Evolutionary conservation across 2,329 filamentous ascomycete species (phyloP).

Genomic region (Lachnellula subtilissima): DNA sequence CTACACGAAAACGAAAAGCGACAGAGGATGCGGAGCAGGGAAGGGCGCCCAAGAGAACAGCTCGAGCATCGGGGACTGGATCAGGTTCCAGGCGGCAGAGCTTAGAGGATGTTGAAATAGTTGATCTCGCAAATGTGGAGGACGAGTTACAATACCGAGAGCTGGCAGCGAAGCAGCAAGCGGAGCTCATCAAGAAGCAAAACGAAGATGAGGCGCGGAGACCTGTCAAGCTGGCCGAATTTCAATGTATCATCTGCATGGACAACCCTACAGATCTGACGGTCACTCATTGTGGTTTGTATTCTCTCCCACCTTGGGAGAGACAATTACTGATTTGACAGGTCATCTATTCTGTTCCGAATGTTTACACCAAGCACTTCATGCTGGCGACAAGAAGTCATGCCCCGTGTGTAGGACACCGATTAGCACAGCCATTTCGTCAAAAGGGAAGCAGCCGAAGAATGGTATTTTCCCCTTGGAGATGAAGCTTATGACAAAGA

Average conservation of each 20-base stretch:
- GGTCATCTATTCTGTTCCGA: constrained; percentile 61
- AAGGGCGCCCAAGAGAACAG: constrained; percentile 11
- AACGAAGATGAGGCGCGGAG: constrained; percentile 44
- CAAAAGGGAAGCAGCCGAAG: constrained; percentile 31
- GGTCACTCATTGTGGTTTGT: constrained; percentile 62
- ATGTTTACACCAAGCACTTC: constrained; percentile 56
- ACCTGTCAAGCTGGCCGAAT: constrained; percentile 45
- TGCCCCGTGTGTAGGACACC: constrained; percentile 62
- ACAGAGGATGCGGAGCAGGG: constrained; percentile 1
- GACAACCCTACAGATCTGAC: constrained; percentile 54
- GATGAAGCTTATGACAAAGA: constrained; percentile 57
- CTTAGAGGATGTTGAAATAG: constrained; percentile 17
- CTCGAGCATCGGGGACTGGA: background rate
- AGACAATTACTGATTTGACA: constrained; percentile 29
- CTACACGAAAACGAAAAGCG: constrained; percentile 25
- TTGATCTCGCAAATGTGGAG: constrained; percentile 28
- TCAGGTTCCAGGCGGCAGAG: constrained; percentile 6
- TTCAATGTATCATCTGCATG: constrained; percentile 66
- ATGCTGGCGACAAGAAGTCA: constrained; percentile 51
- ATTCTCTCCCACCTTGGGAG: background rate
- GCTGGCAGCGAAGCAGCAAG: constrained; percentile 22
- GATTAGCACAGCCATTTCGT: constrained; percentile 45
- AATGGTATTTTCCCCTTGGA: constrained; percentile 56
- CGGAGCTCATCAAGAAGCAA: constrained; percentile 33
- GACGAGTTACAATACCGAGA: constrained; percentile 25